Percentiles rank a stretch among this genome's conserved stretches.
Evolutionary conservation across 176 grass and related monocot species (phyloP).

Genomic region (Oryza meyeriana): DNA sequence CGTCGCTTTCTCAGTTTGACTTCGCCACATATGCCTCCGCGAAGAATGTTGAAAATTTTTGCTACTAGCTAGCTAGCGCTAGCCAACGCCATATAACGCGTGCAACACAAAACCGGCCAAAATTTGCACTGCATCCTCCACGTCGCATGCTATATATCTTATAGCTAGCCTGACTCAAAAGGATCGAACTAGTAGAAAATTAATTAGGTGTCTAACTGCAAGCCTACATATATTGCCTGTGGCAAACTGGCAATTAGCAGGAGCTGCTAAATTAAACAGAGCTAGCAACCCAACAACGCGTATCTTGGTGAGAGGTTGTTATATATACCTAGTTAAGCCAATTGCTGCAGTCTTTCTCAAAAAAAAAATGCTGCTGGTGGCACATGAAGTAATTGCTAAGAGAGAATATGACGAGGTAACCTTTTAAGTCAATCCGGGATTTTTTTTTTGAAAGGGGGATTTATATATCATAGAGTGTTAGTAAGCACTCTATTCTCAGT

Average conservation of each 20-base stretch:
- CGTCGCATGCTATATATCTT: not conserved
- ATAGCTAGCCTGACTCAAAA: not conserved
- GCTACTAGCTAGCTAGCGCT: not conserved
- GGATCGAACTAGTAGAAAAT: not conserved
- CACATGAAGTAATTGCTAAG: not conserved
- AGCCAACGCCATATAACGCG: not conserved
- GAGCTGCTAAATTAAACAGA: not conserved
- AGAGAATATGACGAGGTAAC: not conserved
- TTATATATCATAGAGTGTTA: too few species aligned
- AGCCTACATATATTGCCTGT: not conserved
- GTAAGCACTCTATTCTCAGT: too few species aligned
- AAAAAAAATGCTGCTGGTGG: too few species aligned
- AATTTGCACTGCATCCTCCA: constrained; percentile 6
- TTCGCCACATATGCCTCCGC: not conserved
- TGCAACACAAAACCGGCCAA: constrained; percentile 16
- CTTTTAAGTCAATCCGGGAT: too few species aligned
- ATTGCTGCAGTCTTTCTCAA: too few species aligned
- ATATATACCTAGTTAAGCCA: not conserved
- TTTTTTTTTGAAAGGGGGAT: too few species aligned
- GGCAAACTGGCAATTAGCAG: not conserved
- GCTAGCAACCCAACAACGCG: not conserved
- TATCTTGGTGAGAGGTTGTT: not conserved
- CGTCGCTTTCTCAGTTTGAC: constrained; percentile 40
- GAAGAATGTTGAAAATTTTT: constrained; percentile 48
- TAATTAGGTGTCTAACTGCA: not conserved